Percentiles rank a stretch among this genome's conserved stretches.
phyloP scores from a whole-genome alignment of 495 filamentous ascomycete species.

The Endocarpon pusillum region DNA sequence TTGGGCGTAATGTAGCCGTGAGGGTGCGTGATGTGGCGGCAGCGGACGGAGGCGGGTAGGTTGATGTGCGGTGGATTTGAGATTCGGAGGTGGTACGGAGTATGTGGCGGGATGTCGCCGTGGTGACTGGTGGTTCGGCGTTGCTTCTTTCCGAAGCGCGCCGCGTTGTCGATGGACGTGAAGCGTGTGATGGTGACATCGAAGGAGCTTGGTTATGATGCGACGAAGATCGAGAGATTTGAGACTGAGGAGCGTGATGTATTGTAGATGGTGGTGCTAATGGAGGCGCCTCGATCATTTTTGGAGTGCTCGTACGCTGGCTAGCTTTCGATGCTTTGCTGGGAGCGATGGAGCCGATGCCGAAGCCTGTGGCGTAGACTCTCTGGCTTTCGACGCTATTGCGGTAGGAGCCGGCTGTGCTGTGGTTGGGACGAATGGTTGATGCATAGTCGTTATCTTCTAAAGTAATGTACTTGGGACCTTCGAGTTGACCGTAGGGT shows the following conservation, averaged over 20 bases:
- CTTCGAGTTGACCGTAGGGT: conserved; percentile 9
- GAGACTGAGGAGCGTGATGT: not conserved
- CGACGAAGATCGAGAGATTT: not conserved
- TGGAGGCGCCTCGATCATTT: too few species aligned
- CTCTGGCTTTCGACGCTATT: conserved; percentile 1
- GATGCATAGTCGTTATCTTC: conserved; percentile 2
- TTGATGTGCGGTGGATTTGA: conserved; percentile 9
- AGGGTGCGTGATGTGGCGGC: conserved; percentile 18
- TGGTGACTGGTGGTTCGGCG: too few species aligned
- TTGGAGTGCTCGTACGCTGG: too few species aligned
- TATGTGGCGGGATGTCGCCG: conserved; percentile 6
- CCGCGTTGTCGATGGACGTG: conserved; percentile 9
- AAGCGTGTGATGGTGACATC: conserved; percentile 4
- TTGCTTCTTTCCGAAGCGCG: too few species aligned
- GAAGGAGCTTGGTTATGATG: conserved; percentile 1
- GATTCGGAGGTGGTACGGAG: conserved; percentile 1
- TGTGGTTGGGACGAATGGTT: conserved; percentile 3
- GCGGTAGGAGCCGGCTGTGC: conserved; percentile 3
- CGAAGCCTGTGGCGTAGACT: too few species aligned
- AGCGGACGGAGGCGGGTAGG: conserved; percentile 18
- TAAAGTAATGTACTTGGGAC: conserved; percentile 3
- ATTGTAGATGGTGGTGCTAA: not conserved
- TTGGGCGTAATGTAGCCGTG: conserved; percentile 12
- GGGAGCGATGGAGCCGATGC: too few species aligned
- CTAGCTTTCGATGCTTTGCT: too few species aligned